Percentiles rank a stretch among this genome's conserved stretches.
Evolutionary conservation across 192 early-diverging fungal genomes (phyloP).

Genomic region (Backusella morwellensis): DNA sequence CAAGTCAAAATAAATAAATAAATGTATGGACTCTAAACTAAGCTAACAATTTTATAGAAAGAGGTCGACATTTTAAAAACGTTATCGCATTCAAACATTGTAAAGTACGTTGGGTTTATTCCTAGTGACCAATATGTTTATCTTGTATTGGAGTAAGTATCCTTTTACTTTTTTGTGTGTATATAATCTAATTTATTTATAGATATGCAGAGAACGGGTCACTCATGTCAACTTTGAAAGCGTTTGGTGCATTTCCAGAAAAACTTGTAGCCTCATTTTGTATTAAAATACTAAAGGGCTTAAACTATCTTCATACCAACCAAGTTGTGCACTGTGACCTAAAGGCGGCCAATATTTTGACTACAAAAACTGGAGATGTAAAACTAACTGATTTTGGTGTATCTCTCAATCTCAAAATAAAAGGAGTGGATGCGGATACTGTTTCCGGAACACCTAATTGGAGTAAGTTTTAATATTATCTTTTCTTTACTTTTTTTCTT

Average conservation of each 20-base stretch:
- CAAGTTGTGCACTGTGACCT: conserved; percentile 92
- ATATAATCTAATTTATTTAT: neutral
- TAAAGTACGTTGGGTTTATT: conserved; percentile 82
- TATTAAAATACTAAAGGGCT: conserved; percentile 87
- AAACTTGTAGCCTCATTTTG: conserved; percentile 81
- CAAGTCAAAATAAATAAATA: neutral
- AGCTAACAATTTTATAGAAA: conserved; percentile 27
- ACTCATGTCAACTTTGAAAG: conserved; percentile 79
- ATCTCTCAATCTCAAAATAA: conserved; percentile 80
- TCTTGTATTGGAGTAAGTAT: conserved; percentile 70
- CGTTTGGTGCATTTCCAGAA: conserved; percentile 91
- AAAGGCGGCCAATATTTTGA: conserved; percentile 95
- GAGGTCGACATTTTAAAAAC: conserved; percentile 85
- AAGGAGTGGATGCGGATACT: conserved; percentile 56
- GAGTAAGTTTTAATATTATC: conserved; percentile 41
- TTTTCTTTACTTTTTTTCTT: neutral
- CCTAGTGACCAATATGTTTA: conserved; percentile 68
- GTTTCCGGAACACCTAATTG: conserved; percentile 85
- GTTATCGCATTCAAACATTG: conserved; percentile 75
- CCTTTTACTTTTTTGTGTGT: neutral
- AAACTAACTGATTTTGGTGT: conserved; percentile 98
- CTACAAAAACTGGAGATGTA: conserved; percentile 91
- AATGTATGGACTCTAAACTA: too few relatives aligned
- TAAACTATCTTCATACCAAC: conserved; percentile 85
- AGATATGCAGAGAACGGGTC: conserved; percentile 90